These are phyloP conservation scores for Parsonsia alboflavescens DNA, from an alignment of 257 asterid species.

Conservation along the genomic window DNA sequence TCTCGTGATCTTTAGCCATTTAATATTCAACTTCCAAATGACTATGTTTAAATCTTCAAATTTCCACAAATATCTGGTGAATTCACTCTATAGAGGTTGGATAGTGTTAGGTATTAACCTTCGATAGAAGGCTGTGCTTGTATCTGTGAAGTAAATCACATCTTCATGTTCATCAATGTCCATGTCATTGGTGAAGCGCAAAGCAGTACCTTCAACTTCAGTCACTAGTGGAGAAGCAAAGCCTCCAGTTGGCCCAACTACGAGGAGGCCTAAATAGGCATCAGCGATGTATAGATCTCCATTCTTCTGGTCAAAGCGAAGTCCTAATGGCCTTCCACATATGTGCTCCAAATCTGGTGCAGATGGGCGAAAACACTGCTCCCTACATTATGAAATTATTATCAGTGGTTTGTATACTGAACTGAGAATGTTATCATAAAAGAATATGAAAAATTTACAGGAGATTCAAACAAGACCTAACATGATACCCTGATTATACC, in stretches of 20 bases:
- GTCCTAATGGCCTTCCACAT: constrained; percentile 74
- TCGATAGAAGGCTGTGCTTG: constrained; percentile 50
- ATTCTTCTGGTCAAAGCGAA: constrained; percentile 43
- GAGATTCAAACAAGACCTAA: background rate
- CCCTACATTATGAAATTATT: constrained; percentile 29
- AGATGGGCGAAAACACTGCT: constrained; percentile 44
- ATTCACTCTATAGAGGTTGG: background rate
- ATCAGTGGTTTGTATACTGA: background rate
- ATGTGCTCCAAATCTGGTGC: constrained; percentile 60
- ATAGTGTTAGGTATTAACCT: constrained; percentile 32
- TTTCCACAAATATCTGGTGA: background rate
- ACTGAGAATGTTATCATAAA: background rate
- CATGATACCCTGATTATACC: too few relatives aligned
- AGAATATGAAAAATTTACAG: constrained; percentile 1
- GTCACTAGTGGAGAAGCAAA: constrained; percentile 41
- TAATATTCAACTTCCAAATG: too few relatives aligned
- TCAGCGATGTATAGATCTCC: constrained; percentile 72
- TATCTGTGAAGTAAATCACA: constrained; percentile 58
- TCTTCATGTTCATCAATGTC: constrained; percentile 58
- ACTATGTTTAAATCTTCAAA: background rate
- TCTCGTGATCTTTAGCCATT: background rate
- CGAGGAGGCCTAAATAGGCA: constrained; percentile 65
- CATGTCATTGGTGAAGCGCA: constrained; percentile 63
- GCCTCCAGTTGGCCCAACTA: constrained; percentile 68
- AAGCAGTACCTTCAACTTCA: constrained; percentile 46